Evolutionary conservation across 371 early-diverging fungal genomes (phyloP), one percentile per base, ranked within the genome.

Genomic region (Mortierella sp.): DNA sequence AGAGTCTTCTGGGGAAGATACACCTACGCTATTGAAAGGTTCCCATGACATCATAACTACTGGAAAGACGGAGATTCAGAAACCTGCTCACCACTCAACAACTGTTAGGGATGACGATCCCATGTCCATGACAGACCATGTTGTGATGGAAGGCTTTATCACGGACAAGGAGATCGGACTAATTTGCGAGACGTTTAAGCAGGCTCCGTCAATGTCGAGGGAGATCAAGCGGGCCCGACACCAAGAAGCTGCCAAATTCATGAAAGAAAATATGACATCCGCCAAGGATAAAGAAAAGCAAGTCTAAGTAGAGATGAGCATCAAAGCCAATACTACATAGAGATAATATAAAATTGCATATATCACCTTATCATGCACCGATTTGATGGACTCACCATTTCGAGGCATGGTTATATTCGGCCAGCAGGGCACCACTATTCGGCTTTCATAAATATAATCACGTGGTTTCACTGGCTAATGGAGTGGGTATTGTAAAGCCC

Each of bases 211-310:
- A 45, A 62, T 75, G 63, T 47, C 35, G 8, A 64, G 68, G n/a
- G 75, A 71, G 45, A 66, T 74, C 58, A 66, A 69, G 58, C 57
- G 75, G 2, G 81, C 73, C 14, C 59, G 81, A 39, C 57, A 28
- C 24, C 81, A 80, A 24, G 81, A 80, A 55, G 81, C 81, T 0
- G 76, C 72, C 4, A 75, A 80, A 40, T 75, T 54, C 43, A 63
- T 80, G 16, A 80, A 80, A 60, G 85, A 86, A 26, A 79, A 77
- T 18, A 85, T 78, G 76, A 74, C 81, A 51, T 87, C 90, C 26
- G 84, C 91, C 55, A 55, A 55, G 28, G 8, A 12, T 28, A 66
- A 61, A 68, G 54, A 66, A 57, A 72, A 65, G 47, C 3, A 20
- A 3, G 20, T 20, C 49, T 49, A 20, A 49, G n/a, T 49, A 49